Conservation (phyloP, 2,329 filamentous ascomycete genomes). For the Leptographium wingfieldii region DNA sequence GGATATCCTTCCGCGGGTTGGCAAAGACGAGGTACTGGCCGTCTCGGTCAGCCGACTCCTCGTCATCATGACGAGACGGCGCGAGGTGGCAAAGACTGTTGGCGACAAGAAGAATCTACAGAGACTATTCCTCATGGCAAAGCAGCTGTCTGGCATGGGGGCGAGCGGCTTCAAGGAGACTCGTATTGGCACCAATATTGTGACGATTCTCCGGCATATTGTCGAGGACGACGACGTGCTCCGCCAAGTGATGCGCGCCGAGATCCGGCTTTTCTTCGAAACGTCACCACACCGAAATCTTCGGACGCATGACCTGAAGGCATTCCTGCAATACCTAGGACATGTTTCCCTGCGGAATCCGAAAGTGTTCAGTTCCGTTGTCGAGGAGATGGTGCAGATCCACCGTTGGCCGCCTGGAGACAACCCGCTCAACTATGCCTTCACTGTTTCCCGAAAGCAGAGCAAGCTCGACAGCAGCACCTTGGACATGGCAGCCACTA, state of each 20-base stretch:
- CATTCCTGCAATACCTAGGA: constrained; percentile 65
- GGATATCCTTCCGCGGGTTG: constrained; percentile 71
- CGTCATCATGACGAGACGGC: constrained; percentile 74
- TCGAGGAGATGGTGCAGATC: constrained; percentile 72
- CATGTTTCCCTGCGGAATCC: constrained; percentile 72
- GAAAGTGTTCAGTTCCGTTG: constrained; percentile 74
- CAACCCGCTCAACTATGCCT: not conserved
- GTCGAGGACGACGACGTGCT: constrained; percentile 88
- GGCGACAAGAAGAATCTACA: constrained; percentile 84
- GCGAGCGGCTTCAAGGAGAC: constrained; percentile 56
- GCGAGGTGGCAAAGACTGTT: constrained; percentile 59
- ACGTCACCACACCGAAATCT: constrained; percentile 36
- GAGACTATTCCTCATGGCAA: constrained; percentile 86
- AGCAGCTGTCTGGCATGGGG: constrained; percentile 71
- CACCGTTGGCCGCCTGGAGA: constrained; percentile 37
- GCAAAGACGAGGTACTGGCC: constrained; percentile 76
- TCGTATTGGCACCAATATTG: constrained; percentile 48
- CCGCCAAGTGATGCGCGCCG: constrained; percentile 80
- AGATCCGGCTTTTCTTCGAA: constrained; percentile 71
- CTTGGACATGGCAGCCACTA: not conserved
- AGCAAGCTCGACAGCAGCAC: not conserved
- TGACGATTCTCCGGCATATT: constrained; percentile 82
- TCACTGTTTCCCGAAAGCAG: constrained; percentile 5
- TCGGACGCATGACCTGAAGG: constrained; percentile 54
- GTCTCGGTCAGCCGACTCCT: constrained; percentile 73